Conservation (phyloP, 1,284 basidiomycete species). For the Tetrapyrgos nigripes region DNA sequence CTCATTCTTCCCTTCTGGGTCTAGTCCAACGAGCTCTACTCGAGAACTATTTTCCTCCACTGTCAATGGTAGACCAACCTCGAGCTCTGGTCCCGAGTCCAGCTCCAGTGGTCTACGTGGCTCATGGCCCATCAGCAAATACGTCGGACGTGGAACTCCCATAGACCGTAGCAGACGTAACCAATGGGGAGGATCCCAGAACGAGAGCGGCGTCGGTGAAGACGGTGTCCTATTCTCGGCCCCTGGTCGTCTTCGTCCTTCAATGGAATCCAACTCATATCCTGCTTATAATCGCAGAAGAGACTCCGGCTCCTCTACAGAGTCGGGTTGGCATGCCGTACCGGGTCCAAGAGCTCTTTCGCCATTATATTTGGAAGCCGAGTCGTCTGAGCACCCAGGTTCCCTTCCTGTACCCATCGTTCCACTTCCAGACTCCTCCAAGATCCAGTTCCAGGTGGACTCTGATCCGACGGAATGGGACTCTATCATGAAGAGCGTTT, state of each 20-base stretch:
- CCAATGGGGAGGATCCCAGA: slow-evolving; percentile 46
- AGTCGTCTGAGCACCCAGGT: slow-evolving; percentile 9
- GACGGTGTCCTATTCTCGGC: slow-evolving; percentile 48
- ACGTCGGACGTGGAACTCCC: slow-evolving; percentile 54
- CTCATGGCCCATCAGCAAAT: slow-evolving; percentile 47
- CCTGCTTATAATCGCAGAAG: slow-evolving; percentile 36
- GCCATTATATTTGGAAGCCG: slow-evolving; percentile 11
- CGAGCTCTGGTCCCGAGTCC: slow-evolving; percentile 17
- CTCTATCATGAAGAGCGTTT: slow-evolving; percentile 47
- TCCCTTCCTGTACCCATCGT: not conserved
- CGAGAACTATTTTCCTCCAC: slow-evolving; percentile 27
- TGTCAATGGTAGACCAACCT: not conserved
- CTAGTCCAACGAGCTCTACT: slow-evolving; percentile 28
- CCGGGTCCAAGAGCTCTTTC: slow-evolving; percentile 5
- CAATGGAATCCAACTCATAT: slow-evolving; percentile 43
- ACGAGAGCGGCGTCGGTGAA: slow-evolving; percentile 40
- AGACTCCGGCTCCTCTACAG: slow-evolving; percentile 37
- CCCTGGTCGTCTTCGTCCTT: slow-evolving; percentile 38
- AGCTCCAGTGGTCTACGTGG: slow-evolving; percentile 34
- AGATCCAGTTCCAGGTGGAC: slow-evolving; percentile 40
- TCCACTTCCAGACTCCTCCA: slow-evolving; percentile 26
- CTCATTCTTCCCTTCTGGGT: slow-evolving; percentile 37
- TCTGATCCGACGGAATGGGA: slow-evolving; percentile 46
- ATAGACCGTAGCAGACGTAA: slow-evolving; percentile 47
- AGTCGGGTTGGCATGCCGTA: slow-evolving; percentile 5